Evolutionary conservation across 2,329 filamentous ascomycete genomes (phyloP).

Genomic region (Bipolaris zeicola): DNA sequence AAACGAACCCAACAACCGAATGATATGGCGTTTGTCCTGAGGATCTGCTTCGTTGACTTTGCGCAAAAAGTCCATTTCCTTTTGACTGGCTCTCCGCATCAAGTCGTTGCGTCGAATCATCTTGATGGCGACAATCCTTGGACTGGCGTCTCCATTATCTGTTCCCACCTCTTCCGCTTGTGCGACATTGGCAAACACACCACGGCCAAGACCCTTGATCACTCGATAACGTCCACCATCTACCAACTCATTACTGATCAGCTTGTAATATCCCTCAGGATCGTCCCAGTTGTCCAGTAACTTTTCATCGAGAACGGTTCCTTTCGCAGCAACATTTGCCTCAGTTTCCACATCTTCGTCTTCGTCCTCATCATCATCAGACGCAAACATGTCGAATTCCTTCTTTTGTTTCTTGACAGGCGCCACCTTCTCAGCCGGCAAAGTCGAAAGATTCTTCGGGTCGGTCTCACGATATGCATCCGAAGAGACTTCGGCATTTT

Average conservation of each 20-base stretch:
- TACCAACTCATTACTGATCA: slow-evolving; percentile 88
- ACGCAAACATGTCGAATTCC: slow-evolving; percentile 68
- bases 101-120: slow-evolving; percentile 97
- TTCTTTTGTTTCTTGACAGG: slow-evolving; percentile 52
- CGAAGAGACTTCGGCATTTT: slow-evolving; percentile 47
- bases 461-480: slow-evolving; percentile 65
- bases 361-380: slow-evolving; percentile 75
- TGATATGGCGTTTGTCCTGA: slow-evolving; percentile 88
- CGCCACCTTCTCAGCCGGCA: slow-evolving; percentile 48
- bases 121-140: slow-evolving; percentile 87
- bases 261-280: slow-evolving; percentile 93
- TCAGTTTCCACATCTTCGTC: slow-evolving; percentile 67
- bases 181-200: slow-evolving; percentile 97
- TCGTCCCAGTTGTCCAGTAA: slow-evolving; percentile 94
- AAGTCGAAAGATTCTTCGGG: slow-evolving; percentile 58
- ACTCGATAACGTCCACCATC: slow-evolving; percentile 87
- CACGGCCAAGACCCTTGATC: slow-evolving; percentile 83
- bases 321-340: slow-evolving; percentile 27
- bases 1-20: slow-evolving; percentile 84
- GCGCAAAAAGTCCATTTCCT: slow-evolving; percentile 90
- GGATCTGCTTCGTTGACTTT: slow-evolving; percentile 85
- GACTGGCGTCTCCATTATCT: slow-evolving; percentile 47
- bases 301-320: slow-evolving; percentile 63
- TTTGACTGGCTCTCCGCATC: slow-evolving; percentile 88
- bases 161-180: slow-evolving; percentile 62